Percentiles rank a stretch among this genome's conserved stretches.
Conservation (phyloP, 176 grass and related monocot genomes). For the Elaeis guineensis region DNA sequence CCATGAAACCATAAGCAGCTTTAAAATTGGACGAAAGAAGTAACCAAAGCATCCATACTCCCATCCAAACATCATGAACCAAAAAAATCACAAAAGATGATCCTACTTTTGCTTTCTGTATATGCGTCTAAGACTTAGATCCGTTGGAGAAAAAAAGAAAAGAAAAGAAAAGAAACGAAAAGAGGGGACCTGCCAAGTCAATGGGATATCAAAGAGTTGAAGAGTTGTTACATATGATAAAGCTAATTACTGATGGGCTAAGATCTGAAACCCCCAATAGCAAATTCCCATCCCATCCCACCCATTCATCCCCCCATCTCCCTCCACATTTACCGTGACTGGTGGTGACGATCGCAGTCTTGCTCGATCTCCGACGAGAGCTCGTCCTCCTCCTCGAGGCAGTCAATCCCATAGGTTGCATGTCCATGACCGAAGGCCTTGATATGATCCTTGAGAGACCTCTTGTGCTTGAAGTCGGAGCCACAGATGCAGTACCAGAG, state of each 20-base stretch:
- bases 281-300: too few species aligned
- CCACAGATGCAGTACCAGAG: constrained; percentile 91
- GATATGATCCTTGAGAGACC: constrained; percentile 81
- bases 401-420: constrained; percentile 62
- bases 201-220: too few species aligned
- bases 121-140: not conserved
- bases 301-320: too few species aligned
- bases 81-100: not conserved
- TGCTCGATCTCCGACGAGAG: constrained; percentile 57
- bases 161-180: not conserved
- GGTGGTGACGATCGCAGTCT: not conserved
- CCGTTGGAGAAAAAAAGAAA: not conserved
- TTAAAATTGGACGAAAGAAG: not conserved
- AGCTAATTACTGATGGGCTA: too few species aligned
- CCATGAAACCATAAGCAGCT: not conserved
- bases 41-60: not conserved
- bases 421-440: constrained; percentile 54
- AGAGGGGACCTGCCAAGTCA: not conserved
- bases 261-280: too few species aligned
- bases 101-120: constrained; percentile 4
- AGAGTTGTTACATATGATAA: too few species aligned
- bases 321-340: too few species aligned
- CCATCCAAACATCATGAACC: not conserved
- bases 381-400: constrained; percentile 60
- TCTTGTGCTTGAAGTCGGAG: constrained; percentile 93